Conservation (phyloP, 805 yeast genomes). For the Lipomyces mesembrius region DNA sequence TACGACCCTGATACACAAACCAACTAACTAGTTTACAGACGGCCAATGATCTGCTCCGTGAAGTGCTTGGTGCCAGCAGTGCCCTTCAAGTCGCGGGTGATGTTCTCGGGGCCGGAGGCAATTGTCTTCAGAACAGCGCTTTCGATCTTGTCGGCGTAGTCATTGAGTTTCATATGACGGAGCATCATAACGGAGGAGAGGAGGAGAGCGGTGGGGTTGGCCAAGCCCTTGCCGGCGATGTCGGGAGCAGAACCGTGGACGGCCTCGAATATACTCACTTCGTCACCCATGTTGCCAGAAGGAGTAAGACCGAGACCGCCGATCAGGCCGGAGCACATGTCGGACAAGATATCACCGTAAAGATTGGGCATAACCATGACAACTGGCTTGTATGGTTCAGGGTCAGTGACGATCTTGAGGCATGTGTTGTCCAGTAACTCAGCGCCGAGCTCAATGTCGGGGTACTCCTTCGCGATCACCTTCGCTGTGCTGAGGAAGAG, state of each 20-base stretch:
- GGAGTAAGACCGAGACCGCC: slow-evolving; percentile 99
- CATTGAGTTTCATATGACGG: slow-evolving; percentile 92
- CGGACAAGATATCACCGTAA: slow-evolving; percentile 99
- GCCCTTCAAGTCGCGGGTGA: slow-evolving; percentile 97
- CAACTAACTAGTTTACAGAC: slow-evolving; percentile 22
- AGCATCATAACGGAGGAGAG: slow-evolving; percentile 98
- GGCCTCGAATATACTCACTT: slow-evolving; percentile 97
- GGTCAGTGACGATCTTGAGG: slow-evolving; percentile 85
- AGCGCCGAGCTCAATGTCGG: slow-evolving; percentile 78
- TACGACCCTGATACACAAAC: neutral
- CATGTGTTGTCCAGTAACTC: slow-evolving; percentile 97
- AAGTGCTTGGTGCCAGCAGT: slow-evolving; percentile 84
- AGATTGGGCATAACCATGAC: slow-evolving; percentile 99
- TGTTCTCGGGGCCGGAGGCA: slow-evolving; percentile 93
- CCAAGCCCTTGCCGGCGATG: slow-evolving; percentile 97
- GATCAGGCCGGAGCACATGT: slow-evolving; percentile 94
- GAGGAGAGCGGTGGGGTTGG: slow-evolving; percentile 97
- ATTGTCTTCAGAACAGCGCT: slow-evolving; percentile 82
- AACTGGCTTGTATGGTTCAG: slow-evolving; percentile 76
- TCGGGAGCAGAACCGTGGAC: slow-evolving; percentile 99
- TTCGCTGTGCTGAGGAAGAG: slow-evolving; percentile 90
- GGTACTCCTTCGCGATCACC: slow-evolving; percentile 88
- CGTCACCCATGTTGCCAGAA: slow-evolving; percentile 98
- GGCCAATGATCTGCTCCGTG: slow-evolving; percentile 82
- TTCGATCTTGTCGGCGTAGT: slow-evolving; percentile 84